Conservation (phyloP, 225 moss, liverwort and hornwort genomes). For the Marchantia polymorpha region DNA sequence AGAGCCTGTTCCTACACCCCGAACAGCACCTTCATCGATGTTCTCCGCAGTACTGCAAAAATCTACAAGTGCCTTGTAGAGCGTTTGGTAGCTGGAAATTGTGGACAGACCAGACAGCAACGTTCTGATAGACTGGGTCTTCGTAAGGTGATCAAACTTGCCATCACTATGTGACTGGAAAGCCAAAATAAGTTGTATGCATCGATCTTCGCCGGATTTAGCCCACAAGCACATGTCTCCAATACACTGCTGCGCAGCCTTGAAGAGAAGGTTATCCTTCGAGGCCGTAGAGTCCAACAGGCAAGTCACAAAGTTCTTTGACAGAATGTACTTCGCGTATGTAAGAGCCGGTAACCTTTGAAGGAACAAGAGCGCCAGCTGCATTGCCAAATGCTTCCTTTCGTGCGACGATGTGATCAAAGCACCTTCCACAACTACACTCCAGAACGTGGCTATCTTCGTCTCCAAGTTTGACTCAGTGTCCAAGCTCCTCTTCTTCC, state of each 20-base stretch:
- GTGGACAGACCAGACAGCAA: conserved; percentile 57
- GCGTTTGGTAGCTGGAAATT: conserved; percentile 40
- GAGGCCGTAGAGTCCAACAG: conserved; percentile 62
- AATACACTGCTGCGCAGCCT: conserved; percentile 71
- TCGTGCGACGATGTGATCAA: conserved; percentile 86
- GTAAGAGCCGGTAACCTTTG: conserved; percentile 63
- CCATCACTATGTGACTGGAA: conserved; percentile 68
- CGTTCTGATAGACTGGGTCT: conserved; percentile 53
- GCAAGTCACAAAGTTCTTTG: conserved; percentile 64
- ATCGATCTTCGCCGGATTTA: conserved; percentile 51
- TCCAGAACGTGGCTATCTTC: conserved; percentile 65
- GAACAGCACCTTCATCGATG: conserved; percentile 30
- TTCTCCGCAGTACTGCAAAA: conserved; percentile 20
- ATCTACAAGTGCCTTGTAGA: conserved; percentile 29
- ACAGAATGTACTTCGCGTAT: conserved; percentile 56
- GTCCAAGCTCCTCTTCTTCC: conserved; percentile 36
- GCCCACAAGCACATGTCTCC: conserved; percentile 73
- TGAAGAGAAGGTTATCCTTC: conserved; percentile 65
- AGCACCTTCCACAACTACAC: conserved; percentile 61
- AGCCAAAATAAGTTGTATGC: conserved; percentile 60
- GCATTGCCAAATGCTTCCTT: conserved; percentile 90
- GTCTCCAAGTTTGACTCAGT: conserved; percentile 38
- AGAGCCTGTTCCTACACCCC: neutral
- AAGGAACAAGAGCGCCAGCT: conserved; percentile 70
- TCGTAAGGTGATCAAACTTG: conserved; percentile 72